phyloP scores from a whole-genome alignment of 1,139 yeast genomes.

The Yamadazyma jaroonii region DNA sequence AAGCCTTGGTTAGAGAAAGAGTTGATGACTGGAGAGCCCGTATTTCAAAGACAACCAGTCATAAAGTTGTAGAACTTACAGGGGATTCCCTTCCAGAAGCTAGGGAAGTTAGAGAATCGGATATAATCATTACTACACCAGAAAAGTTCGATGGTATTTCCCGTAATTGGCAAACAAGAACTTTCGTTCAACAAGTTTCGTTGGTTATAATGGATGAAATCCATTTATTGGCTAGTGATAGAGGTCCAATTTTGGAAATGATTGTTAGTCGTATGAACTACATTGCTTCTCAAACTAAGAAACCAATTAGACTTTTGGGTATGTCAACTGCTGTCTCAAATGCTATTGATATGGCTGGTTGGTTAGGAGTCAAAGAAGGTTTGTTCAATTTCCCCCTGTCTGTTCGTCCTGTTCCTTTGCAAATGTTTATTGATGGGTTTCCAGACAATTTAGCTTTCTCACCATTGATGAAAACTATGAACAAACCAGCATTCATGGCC shows the following conservation, averaged over 20 bases:
- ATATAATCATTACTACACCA: slow-evolving; percentile 93
- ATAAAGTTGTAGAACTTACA: slow-evolving; percentile 83
- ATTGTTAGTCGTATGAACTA: slow-evolving; percentile 98
- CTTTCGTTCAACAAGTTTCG: slow-evolving; percentile 87
- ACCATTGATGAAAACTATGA: slow-evolving; percentile 97
- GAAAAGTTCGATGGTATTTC: slow-evolving; percentile 99
- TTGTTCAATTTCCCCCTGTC: slow-evolving; percentile 91
- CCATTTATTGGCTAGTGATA: slow-evolving; percentile 92
- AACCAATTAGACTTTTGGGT: slow-evolving; percentile 80
- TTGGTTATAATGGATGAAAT: slow-evolving; percentile 97
- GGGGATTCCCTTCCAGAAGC: slow-evolving; percentile 97
- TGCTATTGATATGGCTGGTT: slow-evolving; percentile 96
- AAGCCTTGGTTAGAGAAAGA: slow-evolving; percentile 93
- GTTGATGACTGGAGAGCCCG: slow-evolving; percentile 91
- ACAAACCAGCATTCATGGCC: slow-evolving; percentile 95
- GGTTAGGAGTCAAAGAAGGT: slow-evolving; percentile 92
- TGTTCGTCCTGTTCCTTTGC: slow-evolving; percentile 95
- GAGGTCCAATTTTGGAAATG: slow-evolving; percentile 98
- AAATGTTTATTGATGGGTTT: slow-evolving; percentile 97
- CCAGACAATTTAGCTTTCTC: slow-evolving; percentile 93
- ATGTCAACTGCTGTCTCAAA: slow-evolving; percentile 98
- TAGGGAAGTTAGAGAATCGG: slow-evolving; percentile 80
- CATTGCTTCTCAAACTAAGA: slow-evolving; percentile 71
- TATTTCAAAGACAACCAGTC: slow-evolving; percentile 59
- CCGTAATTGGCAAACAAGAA: slow-evolving; percentile 96